Conservation (phyloP, 768 basidiomycete species). For the Leccinum olivaceopallidum region DNA sequence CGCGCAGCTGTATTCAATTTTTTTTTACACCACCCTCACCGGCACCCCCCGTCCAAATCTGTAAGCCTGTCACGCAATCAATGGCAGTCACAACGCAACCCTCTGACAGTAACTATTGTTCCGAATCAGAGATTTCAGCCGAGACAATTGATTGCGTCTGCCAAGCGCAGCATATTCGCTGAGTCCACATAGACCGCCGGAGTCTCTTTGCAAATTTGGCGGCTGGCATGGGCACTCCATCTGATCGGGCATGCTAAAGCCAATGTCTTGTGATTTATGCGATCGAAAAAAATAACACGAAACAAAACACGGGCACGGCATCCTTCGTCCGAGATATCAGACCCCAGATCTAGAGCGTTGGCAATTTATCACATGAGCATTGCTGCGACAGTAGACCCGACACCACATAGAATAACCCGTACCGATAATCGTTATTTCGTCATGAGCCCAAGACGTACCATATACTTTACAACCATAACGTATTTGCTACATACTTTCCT, state of each 20-base stretch:
- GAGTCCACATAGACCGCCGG: slow-evolving; percentile 11
- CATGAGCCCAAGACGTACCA: slow-evolving; percentile 20
- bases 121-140: slow-evolving; percentile 17
- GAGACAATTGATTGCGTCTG: slow-evolving; percentile 15
- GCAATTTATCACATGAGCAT: background rate
- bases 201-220: slow-evolving; percentile 8
- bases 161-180: slow-evolving; percentile 13
- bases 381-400: background rate
- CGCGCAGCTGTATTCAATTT: slow-evolving; percentile 21
- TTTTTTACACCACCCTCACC: background rate
- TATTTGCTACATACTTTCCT: slow-evolving; percentile 34
- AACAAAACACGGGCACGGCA: background rate
- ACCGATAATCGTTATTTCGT: background rate
- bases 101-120: background rate
- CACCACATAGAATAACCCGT: background rate
- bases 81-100: background rate
- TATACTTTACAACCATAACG: slow-evolving; percentile 39
- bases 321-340: background rate
- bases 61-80: slow-evolving; percentile 20
- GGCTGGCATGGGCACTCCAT: slow-evolving; percentile 6
- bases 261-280: background rate
- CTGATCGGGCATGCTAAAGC: slow-evolving; percentile 13
- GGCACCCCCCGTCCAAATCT: slow-evolving; percentile 4
- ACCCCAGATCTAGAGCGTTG: background rate
- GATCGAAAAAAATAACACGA: background rate